These are phyloP conservation scores for Emericellopsis atlantica DNA, from an alignment of 2,329 filamentous ascomycete genomes.

Conservation along the genomic window DNA sequence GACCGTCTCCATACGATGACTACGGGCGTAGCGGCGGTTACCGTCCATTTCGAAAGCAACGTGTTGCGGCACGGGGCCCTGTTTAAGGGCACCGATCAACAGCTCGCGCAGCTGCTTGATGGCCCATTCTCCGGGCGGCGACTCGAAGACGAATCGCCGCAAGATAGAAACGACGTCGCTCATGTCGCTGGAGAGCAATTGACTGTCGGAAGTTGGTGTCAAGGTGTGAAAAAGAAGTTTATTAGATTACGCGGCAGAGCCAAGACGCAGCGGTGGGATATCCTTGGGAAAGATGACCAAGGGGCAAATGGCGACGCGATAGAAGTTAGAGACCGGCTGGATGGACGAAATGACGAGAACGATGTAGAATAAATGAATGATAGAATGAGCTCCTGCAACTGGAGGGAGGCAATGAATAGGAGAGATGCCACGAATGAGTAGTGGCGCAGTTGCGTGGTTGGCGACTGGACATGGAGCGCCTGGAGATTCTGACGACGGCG, in stretches of 20 bases:
- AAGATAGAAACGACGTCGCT: constrained; percentile 38
- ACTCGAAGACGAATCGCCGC: constrained; percentile 65
- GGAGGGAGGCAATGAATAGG: not conserved
- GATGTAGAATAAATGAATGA: not conserved
- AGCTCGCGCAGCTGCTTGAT: constrained; percentile 68
- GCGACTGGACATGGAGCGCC: not conserved
- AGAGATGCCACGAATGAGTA: constrained; percentile 1
- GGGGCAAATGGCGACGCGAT: too few species aligned
- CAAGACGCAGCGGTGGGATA: too few species aligned
- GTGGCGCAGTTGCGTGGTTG: constrained; percentile 2
- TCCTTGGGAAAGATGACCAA: too few species aligned
- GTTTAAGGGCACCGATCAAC: constrained; percentile 75
- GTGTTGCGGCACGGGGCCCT: constrained; percentile 88
- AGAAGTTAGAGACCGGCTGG: not conserved
- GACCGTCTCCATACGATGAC: constrained; percentile 86
- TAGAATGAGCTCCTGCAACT: too few species aligned
- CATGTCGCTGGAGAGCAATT: constrained; percentile 20
- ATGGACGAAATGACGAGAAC: constrained; percentile 1
- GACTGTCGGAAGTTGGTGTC: too few species aligned
- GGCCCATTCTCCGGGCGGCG: constrained; percentile 86
- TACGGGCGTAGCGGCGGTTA: constrained; percentile 83
- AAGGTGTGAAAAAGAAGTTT: too few species aligned
- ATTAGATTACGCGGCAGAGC: not conserved
- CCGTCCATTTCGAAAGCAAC: constrained; percentile 99
- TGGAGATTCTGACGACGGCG: constrained; percentile 1